Evolutionary conservation across 1,284 basidiomycete genomes (phyloP).

Genomic region (Ceratobasidium sp.): DNA sequence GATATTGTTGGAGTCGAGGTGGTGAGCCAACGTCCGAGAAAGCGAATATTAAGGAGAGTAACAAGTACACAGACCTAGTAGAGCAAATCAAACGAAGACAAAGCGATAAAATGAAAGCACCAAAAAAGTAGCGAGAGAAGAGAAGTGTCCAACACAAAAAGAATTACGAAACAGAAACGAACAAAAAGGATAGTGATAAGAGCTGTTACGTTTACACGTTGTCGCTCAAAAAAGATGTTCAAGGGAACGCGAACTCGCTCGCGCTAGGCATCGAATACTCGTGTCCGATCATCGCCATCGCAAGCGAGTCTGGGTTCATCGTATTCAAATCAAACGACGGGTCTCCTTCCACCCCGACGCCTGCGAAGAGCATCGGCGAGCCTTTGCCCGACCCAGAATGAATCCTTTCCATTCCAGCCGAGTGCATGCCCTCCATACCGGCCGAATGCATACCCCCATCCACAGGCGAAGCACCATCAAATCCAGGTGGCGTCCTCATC

Average conservation of each 20-base stretch:
- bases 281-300: slow-evolving; percentile 37
- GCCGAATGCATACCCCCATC: not conserved
- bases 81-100: not conserved
- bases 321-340: not conserved
- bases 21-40: too few species aligned
- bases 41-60: not conserved
- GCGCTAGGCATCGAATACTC: slow-evolving; percentile 18
- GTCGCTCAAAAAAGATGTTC: not conserved
- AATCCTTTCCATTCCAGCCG: not conserved
- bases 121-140: not conserved
- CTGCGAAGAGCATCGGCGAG: slow-evolving; percentile 23
- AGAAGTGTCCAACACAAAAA: not conserved
- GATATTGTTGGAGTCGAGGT: not conserved
- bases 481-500: slow-evolving; percentile 11
- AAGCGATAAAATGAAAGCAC: not conserved
- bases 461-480: not conserved
- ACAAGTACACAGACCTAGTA: not conserved
- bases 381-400: not conserved
- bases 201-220: not conserved
- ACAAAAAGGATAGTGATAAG: not conserved
- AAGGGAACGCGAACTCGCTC: slow-evolving; percentile 10
- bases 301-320: slow-evolving; percentile 7
- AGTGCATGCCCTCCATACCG: slow-evolving; percentile 1
- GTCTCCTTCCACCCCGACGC: not conserved
- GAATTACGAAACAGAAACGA: not conserved